Percentiles rank a stretch among this genome's conserved stretches.
Evolutionary conservation across 805 yeast genomes (phyloP).

Genomic region (Saccharomycopsis fodiens): DNA sequence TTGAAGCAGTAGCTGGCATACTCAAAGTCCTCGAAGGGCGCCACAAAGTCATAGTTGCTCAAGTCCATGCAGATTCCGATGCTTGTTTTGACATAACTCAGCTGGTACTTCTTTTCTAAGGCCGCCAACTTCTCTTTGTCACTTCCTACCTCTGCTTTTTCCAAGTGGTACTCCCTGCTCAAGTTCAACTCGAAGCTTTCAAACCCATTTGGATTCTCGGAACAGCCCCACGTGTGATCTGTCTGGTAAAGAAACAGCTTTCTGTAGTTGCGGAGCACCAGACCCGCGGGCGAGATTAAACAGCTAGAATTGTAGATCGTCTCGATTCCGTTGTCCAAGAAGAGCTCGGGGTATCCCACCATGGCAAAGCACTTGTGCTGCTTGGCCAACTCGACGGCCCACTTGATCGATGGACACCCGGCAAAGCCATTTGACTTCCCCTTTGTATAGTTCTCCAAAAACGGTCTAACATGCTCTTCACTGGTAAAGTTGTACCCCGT

Average conservation of each 20-base stretch:
- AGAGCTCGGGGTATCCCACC: constrained; percentile 73
- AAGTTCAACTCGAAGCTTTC: constrained; percentile 38
- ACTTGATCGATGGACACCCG: constrained; percentile 40
- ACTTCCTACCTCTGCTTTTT: constrained; percentile 10
- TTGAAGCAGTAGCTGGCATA: constrained; percentile 48
- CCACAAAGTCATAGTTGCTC: constrained; percentile 76
- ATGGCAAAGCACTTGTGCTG: constrained; percentile 55
- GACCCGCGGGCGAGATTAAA: constrained; percentile 53
- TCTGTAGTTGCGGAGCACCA: constrained; percentile 55
- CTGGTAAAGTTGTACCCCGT: constrained; percentile 72
- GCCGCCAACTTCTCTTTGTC: not conserved
- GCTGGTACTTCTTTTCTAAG: not conserved
- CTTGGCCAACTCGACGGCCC: constrained; percentile 49
- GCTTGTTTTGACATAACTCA: constrained; percentile 34
- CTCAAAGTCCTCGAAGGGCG: constrained; percentile 72
- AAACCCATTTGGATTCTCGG: constrained; percentile 60
- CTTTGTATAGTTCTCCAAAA: constrained; percentile 37
- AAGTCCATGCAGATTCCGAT: constrained; percentile 94
- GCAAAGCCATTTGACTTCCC: not conserved
- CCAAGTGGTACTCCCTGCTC: constrained; percentile 20
- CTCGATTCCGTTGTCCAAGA: not conserved
- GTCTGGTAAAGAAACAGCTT: constrained; percentile 72
- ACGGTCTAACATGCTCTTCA: constrained; percentile 45
- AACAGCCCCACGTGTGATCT: constrained; percentile 75
- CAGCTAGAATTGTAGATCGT: constrained; percentile 64